Evolutionary conservation across 805 yeast species (phyloP).

Genomic region (Naumovozyma castellii): DNA sequence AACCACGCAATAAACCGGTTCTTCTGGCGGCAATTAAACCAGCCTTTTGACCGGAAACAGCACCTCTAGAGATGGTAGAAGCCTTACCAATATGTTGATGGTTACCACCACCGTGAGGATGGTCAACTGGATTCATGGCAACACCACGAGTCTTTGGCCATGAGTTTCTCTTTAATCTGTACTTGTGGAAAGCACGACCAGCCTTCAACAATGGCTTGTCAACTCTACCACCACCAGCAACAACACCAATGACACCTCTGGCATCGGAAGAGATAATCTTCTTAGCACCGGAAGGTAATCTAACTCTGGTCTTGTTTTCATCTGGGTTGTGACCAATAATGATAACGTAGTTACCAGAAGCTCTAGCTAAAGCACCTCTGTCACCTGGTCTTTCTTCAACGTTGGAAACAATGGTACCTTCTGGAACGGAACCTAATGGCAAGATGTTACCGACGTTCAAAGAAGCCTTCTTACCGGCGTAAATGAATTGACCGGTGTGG

Average conservation of each 20-base stretch:
- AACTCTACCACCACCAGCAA: constrained; percentile 99
- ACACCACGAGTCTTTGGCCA: constrained; percentile 99
- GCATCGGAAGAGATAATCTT: constrained; percentile 90
- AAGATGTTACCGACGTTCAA: constrained; percentile 93
- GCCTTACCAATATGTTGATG: constrained; percentile 99
- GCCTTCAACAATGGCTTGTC: constrained; percentile 99
- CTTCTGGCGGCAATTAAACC: constrained; percentile 99
- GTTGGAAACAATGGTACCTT: constrained; percentile 97
- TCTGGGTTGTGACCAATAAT: constrained; percentile 99
- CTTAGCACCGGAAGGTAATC: constrained; percentile 98
- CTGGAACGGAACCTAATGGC: constrained; percentile 95
- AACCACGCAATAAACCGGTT: constrained; percentile 99
- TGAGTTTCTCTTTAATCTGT: constrained; percentile 98
- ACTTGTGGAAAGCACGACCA: constrained; percentile 99
- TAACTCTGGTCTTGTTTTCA: constrained; percentile 97
- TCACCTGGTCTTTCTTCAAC: constrained; percentile 98
- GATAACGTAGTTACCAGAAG: constrained; percentile 98
- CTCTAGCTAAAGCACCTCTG: constrained; percentile 99
- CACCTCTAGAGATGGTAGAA: constrained; percentile 97
- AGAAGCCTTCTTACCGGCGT: constrained; percentile 98
- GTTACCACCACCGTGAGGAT: constrained; percentile 99
- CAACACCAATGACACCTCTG: constrained; percentile 99
- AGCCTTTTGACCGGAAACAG: constrained; percentile 99
- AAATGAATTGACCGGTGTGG: constrained; percentile 97
- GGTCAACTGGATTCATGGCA: constrained; percentile 99